Evolutionary conservation across 1,284 basidiomycete genomes (phyloP).

Genomic region (Rhodotorula sp.): DNA sequence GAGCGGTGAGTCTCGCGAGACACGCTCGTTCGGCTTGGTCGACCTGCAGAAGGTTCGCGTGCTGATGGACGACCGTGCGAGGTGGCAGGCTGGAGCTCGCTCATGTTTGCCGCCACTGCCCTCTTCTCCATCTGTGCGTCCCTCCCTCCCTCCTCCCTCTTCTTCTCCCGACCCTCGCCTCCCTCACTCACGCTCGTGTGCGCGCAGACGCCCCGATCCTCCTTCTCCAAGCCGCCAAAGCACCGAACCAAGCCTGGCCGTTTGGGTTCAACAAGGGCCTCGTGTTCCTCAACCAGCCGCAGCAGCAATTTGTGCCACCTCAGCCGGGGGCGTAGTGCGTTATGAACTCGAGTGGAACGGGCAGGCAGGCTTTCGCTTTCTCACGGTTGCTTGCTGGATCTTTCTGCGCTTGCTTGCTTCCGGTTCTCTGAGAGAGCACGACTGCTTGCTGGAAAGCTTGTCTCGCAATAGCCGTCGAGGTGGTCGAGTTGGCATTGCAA

Average conservation of each 20-base stretch:
- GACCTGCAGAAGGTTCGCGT: too few relatives aligned
- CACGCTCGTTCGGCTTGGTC: neutral
- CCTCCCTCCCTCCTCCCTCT: too few relatives aligned
- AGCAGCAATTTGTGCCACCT: neutral
- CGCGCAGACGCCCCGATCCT: constrained; percentile 20
- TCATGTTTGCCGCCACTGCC: constrained; percentile 23
- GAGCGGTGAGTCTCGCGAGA: constrained; percentile 7
- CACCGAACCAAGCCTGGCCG: neutral
- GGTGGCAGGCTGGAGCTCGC: constrained; percentile 7
- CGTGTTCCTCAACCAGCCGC: neutral
- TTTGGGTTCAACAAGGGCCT: constrained; percentile 25
- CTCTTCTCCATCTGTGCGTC: constrained; percentile 21
- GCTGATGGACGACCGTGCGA: too few relatives aligned
- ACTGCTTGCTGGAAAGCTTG: neutral
- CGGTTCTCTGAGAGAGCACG: neutral
- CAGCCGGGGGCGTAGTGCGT: neutral
- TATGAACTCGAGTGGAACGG: neutral
- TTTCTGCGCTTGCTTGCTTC: neutral
- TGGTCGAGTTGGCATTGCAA: too few relatives aligned
- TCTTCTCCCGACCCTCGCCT: neutral
- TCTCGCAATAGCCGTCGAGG: neutral
- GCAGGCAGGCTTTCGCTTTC: neutral
- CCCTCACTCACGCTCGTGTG: neutral
- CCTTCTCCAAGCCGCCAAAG: constrained; percentile 15
- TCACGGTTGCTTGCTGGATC: neutral